These are phyloP conservation scores for Metschnikowia continentalis DNA, from an alignment of 805 yeast genomes.

Conservation along the genomic window DNA sequence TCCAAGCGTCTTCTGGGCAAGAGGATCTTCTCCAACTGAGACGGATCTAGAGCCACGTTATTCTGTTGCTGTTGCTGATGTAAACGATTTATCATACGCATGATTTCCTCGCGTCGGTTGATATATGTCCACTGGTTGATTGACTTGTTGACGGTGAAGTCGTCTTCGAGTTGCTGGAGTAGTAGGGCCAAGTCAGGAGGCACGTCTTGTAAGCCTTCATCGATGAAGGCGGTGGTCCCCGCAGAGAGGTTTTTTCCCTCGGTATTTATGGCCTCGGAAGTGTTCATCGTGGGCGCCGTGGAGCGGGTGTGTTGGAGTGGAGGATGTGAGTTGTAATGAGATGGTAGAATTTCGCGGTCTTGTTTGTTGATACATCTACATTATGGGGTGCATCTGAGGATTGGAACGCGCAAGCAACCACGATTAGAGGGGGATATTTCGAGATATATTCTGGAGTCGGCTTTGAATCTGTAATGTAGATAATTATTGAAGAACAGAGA, in stretches of 20 bases:
- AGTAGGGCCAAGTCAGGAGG: slow-evolving; percentile 44
- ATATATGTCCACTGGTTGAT: slow-evolving; percentile 47
- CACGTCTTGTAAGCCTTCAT: slow-evolving; percentile 28
- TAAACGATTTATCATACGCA: slow-evolving; percentile 32
- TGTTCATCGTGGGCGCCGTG: slow-evolving; percentile 8
- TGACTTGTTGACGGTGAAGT: slow-evolving; percentile 35
- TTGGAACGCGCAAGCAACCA: background rate
- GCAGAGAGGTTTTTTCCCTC: slow-evolving; percentile 7
- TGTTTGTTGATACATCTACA: background rate
- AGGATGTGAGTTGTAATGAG: background rate
- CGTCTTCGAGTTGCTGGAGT: slow-evolving; percentile 40
- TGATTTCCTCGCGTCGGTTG: slow-evolving; percentile 42
- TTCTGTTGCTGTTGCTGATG: slow-evolving; percentile 30
- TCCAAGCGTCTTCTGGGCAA: slow-evolving; percentile 50
- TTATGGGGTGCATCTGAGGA: slow-evolving; percentile 4
- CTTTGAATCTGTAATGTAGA: too few species aligned
- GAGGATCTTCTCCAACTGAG: slow-evolving; percentile 53
- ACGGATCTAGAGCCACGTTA: slow-evolving; percentile 25
- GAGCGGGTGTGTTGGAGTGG: background rate
- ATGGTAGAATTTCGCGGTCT: slow-evolving; percentile 4
- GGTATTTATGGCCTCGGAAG: slow-evolving; percentile 3
- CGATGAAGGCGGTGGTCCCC: slow-evolving; percentile 13
- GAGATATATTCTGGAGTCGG: too few species aligned
- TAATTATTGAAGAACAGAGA: too few species aligned
- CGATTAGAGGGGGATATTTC: too few species aligned